Percentiles rank a stretch among this genome's conserved stretches.
phyloP scores from a whole-genome alignment of 2,329 filamentous ascomycete species.

The Pseudogymnoascus sp. region DNA sequence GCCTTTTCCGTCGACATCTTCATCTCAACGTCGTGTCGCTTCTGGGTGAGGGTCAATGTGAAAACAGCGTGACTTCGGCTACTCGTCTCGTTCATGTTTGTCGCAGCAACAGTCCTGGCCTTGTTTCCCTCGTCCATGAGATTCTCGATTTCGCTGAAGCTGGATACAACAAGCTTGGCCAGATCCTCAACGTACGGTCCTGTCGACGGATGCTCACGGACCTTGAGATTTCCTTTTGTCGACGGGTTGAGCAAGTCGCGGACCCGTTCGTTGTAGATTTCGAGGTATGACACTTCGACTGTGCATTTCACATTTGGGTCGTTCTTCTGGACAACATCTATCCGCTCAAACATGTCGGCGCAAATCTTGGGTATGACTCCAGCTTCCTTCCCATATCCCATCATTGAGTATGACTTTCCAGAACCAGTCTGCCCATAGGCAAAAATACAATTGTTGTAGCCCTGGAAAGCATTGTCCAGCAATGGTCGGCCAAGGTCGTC shows the following conservation, averaged over 20 bases:
- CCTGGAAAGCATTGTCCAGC: constrained; percentile 94
- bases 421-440: constrained; percentile 98
- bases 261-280: constrained; percentile 98
- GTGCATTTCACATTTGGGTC: constrained; percentile 79
- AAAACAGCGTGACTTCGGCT: constrained; percentile 98
- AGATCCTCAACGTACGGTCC: constrained; percentile 97
- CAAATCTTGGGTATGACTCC: constrained; percentile 97
- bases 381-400: constrained; percentile 94
- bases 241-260: constrained; percentile 90
- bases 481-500: constrained; percentile 80
- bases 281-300: constrained; percentile 94
- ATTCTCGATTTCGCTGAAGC: constrained; percentile 91
- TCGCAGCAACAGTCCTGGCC: constrained; percentile 91
- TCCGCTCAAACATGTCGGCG: constrained; percentile 92
- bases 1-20: constrained; percentile 98
- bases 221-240: constrained; percentile 93
- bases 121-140: constrained; percentile 99
- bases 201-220: constrained; percentile 94
- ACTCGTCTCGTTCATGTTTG: constrained; percentile 99
- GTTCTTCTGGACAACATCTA: constrained; percentile 52
- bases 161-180: constrained; percentile 86
- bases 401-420: constrained; percentile 99
- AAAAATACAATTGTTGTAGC: constrained; percentile 99
- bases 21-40: constrained; percentile 80
- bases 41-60: constrained; percentile 90